Base-by-base conservation (phyloP, 768 basidiomycete genomes). In the Lentinula sp. region DNA sequence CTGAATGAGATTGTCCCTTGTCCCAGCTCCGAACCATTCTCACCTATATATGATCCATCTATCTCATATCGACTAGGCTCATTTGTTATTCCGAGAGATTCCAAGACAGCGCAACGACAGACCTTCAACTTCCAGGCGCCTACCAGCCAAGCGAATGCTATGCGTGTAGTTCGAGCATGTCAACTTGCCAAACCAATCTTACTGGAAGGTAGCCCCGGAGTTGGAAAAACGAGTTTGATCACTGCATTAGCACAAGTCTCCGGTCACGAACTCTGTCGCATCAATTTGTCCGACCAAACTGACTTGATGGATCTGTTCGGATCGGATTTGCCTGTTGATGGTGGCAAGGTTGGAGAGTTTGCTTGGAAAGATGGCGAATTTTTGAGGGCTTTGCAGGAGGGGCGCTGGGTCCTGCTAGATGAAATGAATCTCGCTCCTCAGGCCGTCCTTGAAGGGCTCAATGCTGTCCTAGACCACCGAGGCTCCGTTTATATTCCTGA, bases 381-480 rank as follows among this genome's bases (percentile, higher is more conserved):
- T 70, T 78, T 99, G 45, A 85, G 83, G 61, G 95, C 97, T 1
- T 75, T 99, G 74, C 94, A 97, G 70, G 82, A 90, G n/a, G 97
- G 97, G 0, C 87, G 93, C 62, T 99, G 97, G 97, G 96, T 98
- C 5, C 84, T 99, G 5, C 82, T 99, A 9, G 97, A 99, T 69
- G 97, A 99, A 71, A 98, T 99, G 97, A 99, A 99, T 69, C 81
- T 99, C 42, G 96, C 96, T 0, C 93, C 96, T 34, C 96, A 99
- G 69, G 88, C 97, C 0, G 89, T 99, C 4, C 84, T 99, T 1
- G 97, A 99, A 75, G 97, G 97, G 32, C 83, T 99, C 43, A 99
- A 99, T 69, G 94, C 97, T 1, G 85, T 96, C 9, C 76, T 99
- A 34, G 97, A 99, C 72, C 96, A 98, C 73, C 87, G 97, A 56